These are phyloP conservation scores for Santalum album DNA, from an alignment of 164 flowering plant genomes.

Conservation along the genomic window DNA sequence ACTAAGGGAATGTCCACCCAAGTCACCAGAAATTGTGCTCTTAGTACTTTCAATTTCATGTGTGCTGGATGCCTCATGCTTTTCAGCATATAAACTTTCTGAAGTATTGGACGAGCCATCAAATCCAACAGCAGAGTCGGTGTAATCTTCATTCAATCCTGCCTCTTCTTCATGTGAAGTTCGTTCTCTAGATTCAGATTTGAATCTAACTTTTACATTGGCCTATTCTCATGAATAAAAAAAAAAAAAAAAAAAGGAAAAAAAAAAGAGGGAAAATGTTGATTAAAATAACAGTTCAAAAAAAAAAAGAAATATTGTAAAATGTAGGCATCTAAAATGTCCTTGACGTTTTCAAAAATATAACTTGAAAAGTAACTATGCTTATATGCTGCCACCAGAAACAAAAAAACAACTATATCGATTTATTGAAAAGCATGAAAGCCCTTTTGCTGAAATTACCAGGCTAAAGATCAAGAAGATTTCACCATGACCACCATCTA, in stretches of 20 bases:
- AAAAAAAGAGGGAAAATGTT: no score
- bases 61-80: conserved; percentile 56
- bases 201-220: conserved; percentile 48
- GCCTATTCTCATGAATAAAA: conserved; percentile 30
- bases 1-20: conserved; percentile 32
- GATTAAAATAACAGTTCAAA: no score
- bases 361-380: no score
- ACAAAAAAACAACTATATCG: no score
- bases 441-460: no score
- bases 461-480: no score
- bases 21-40: conserved; percentile 61
- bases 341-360: no score
- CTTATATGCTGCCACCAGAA: no score
- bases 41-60: conserved; percentile 67
- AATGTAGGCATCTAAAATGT: no score
- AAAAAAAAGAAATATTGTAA: no score
- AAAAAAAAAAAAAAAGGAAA: conserved; percentile 5
- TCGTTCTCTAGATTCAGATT: conserved; percentile 38
- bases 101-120: conserved; percentile 86
- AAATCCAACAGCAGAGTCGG: conserved; percentile 55
- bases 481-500: no score
- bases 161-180: conserved; percentile 53
- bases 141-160: conserved; percentile 46
- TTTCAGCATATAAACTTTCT: conserved; percentile 74
- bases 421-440: no score